Evolutionary conservation across 2,329 filamentous ascomycete species (phyloP).

Genomic region (Xylariaceae sp.): DNA sequence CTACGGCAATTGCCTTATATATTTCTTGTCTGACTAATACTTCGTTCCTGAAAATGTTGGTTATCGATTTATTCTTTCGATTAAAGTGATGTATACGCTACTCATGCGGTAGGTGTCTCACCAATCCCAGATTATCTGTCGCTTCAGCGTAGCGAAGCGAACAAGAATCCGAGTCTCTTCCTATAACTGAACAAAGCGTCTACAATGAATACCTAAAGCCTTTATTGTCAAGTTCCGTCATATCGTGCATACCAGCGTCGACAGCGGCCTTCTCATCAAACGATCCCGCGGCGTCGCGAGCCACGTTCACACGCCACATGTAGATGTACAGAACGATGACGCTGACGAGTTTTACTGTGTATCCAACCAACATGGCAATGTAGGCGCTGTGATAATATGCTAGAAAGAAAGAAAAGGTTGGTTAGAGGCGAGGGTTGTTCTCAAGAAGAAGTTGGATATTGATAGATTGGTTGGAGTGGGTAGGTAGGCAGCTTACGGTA

Average conservation of each 20-base stretch:
- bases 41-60: too few species aligned
- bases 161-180: too few species aligned
- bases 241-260: slow-evolving; percentile 42
- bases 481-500: too few species aligned
- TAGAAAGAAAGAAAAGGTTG: slow-evolving; percentile 4
- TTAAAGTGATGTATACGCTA: too few species aligned
- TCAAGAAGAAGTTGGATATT: background rate
- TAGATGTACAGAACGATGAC: slow-evolving; percentile 40
- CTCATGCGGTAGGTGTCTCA: too few species aligned
- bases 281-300: slow-evolving; percentile 39
- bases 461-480: background rate
- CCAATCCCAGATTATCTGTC: too few species aligned
- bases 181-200: too few species aligned
- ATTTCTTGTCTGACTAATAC: background rate
- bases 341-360: slow-evolving; percentile 38
- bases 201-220: slow-evolving; percentile 42
- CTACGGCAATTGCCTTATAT: background rate
- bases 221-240: slow-evolving; percentile 43
- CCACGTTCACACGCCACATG: slow-evolving; percentile 40
- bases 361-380: slow-evolving; percentile 44
- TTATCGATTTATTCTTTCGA: too few species aligned
- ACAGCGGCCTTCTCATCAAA: slow-evolving; percentile 39
- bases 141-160: too few species aligned
- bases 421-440: background rate
- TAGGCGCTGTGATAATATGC: slow-evolving; percentile 43